Evolutionary conservation across 352 stramenopile genomes (phyloP).

Genomic region (Aphanomyces stellatus): DNA sequence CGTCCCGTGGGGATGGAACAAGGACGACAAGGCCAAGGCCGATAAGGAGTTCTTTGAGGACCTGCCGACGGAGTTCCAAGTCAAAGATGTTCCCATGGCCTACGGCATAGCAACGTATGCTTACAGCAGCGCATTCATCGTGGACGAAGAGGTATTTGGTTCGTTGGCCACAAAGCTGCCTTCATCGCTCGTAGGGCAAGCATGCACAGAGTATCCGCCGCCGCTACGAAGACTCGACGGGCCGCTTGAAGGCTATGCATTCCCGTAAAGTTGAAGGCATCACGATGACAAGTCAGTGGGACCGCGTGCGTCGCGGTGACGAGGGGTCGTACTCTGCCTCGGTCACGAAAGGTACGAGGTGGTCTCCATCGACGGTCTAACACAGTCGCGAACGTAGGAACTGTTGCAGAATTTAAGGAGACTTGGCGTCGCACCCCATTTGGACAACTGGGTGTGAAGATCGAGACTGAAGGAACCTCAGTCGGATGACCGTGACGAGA

Average conservation of each 20-base stretch:
- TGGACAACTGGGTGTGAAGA: constrained; percentile 34
- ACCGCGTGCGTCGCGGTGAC: constrained; percentile 25
- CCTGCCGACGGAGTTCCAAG: constrained; percentile 23
- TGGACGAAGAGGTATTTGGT: constrained; percentile 3
- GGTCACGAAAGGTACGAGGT: constrained; percentile 24
- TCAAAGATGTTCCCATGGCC: constrained; percentile 17
- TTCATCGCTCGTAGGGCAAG: constrained; percentile 35
- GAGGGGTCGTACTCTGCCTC: constrained; percentile 28
- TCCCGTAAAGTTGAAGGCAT: constrained; percentile 34
- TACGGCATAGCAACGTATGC: constrained; percentile 9
- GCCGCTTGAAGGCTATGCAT: constrained; percentile 34
- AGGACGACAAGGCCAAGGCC: constrained; percentile 19
- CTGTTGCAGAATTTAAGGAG: constrained; percentile 39
- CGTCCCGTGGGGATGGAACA: constrained; percentile 11
- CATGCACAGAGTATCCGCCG: constrained; percentile 28
- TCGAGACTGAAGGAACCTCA: no score
- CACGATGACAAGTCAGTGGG: constrained; percentile 33
- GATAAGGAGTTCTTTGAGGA: constrained; percentile 50
- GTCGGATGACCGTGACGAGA: constrained; percentile 21
- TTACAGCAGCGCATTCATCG: constrained; percentile 2
- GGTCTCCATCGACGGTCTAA: constrained; percentile 13
- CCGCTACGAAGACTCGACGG: constrained; percentile 39
- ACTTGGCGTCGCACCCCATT: constrained; percentile 44
- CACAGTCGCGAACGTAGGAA: constrained; percentile 21
- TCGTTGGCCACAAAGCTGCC: no score